phyloP scores from a whole-genome alignment of 78 protist genomes.

The Dictyostelium brefeldianum region DNA sequence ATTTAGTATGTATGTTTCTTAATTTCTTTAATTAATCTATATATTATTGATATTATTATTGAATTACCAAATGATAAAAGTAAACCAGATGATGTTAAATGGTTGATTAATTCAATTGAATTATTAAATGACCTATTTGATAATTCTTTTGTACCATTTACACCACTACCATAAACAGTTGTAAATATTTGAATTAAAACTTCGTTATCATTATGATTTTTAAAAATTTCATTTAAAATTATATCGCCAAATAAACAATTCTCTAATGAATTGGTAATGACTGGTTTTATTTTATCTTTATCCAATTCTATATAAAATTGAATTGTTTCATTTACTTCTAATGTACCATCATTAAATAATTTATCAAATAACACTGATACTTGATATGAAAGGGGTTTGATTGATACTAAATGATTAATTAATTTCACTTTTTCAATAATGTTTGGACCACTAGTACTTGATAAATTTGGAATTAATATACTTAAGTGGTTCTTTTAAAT shows the following conservation, averaged over 20 bases:
- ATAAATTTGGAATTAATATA: too few relatives aligned
- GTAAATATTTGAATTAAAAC: neutral
- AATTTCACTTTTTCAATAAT: neutral
- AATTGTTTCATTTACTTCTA: neutral
- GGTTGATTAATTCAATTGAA: neutral
- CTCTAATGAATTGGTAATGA: neutral
- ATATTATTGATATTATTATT: neutral
- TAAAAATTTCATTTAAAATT: neutral
- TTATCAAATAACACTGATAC: neutral
- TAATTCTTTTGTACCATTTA: too few relatives aligned
- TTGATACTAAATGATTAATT: slow-evolving; percentile 9
- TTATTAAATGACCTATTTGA: neutral
- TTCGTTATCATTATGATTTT: too few relatives aligned
- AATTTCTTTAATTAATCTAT: neutral
- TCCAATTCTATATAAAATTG: neutral
- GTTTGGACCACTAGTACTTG: neutral
- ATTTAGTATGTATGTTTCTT: neutral
- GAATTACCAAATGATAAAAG: neutral
- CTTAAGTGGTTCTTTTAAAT: too few relatives aligned
- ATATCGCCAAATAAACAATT: neutral
- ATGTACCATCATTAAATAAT: neutral
- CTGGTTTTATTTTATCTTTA: neutral
- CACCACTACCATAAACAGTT: too few relatives aligned
- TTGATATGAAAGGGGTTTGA: neutral
- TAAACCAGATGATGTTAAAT: neutral